Conservation (phyloP, 2,329 filamentous ascomycete genomes). For the Verruconis gallopava region DNA sequence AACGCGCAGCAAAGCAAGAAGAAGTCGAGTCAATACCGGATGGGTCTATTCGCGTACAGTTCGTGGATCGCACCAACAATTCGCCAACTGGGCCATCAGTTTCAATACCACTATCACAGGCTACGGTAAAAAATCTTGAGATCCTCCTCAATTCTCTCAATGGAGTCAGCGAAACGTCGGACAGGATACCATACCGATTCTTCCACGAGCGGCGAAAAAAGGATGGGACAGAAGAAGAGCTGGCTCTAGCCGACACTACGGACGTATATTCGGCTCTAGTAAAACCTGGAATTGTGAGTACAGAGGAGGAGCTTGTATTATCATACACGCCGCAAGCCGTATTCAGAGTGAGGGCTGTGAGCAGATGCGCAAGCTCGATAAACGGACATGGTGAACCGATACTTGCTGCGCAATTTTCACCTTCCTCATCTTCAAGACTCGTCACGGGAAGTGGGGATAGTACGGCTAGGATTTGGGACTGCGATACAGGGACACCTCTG, state of each 20-base stretch:
- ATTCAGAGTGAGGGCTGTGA: conserved; percentile 84
- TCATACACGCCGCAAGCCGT: conserved; percentile 74
- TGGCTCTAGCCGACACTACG: conserved; percentile 31
- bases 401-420: conserved; percentile 73
- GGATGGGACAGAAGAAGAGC: conserved; percentile 19
- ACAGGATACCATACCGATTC: conserved; percentile 54
- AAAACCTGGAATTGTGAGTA: conserved; percentile 31
- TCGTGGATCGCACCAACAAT: conserved; percentile 66
- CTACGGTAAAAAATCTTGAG: conserved; percentile 79
- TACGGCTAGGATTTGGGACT: conserved; percentile 88
- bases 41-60: conserved; percentile 74
- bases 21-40: conserved; percentile 55
- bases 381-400: conserved; percentile 88
- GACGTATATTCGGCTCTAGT: conserved; percentile 30
- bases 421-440: conserved; percentile 59
- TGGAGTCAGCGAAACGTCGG: conserved; percentile 45
- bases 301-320: conserved; percentile 49
- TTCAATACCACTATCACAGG: conserved; percentile 69
- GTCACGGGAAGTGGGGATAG: conserved; percentile 85
- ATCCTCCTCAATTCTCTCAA: conserved; percentile 75
- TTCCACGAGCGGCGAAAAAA: conserved; percentile 38
- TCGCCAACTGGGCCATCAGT: conserved; percentile 57
- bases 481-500: conserved; percentile 79
- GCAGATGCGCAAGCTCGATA: conserved; percentile 77
- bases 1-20: conserved; percentile 60